Evolutionary conservation across 257 asterid genomes (phyloP).

Genomic region (Craterostigma plantagineum): DNA sequence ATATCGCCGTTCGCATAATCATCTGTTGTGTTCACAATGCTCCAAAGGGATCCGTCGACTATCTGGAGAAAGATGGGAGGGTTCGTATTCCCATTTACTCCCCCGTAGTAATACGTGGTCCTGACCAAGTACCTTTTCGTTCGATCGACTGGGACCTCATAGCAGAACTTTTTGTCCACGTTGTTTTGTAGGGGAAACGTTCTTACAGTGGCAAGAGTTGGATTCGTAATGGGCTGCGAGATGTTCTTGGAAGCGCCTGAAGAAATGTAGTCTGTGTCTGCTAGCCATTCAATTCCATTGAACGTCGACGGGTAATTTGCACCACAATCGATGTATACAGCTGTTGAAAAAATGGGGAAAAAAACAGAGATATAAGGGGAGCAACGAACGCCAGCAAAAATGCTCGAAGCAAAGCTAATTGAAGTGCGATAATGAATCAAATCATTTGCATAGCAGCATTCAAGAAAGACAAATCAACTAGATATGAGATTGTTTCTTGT

Average conservation of each 20-base stretch:
- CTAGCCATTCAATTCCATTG: constrained; percentile 40
- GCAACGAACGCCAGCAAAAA: background rate
- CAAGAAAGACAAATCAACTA: too few species aligned
- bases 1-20: constrained; percentile 25
- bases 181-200: constrained; percentile 46
- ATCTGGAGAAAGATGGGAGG: constrained; percentile 92
- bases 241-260: constrained; percentile 33
- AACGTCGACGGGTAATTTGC: constrained; percentile 20
- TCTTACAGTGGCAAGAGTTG: constrained; percentile 46
- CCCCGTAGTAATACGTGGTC: constrained; percentile 76
- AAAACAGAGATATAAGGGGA: constrained; percentile 1
- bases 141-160: constrained; percentile 47
- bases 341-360: constrained; percentile 24
- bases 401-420: background rate
- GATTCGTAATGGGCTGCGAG: constrained; percentile 11
- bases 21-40: constrained; percentile 64
- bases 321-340: constrained; percentile 57
- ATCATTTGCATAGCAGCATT: too few species aligned
- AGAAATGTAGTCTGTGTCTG: constrained; percentile 37
- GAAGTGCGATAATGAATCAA: too few species aligned
- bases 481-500: too few species aligned
- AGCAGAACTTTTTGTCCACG: constrained; percentile 64
- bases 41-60: constrained; percentile 89
- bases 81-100: constrained; percentile 35
- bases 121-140: constrained; percentile 45